Conservation (phyloP, 2,329 filamentous ascomycete species). For the Botrytis galanthina region DNA sequence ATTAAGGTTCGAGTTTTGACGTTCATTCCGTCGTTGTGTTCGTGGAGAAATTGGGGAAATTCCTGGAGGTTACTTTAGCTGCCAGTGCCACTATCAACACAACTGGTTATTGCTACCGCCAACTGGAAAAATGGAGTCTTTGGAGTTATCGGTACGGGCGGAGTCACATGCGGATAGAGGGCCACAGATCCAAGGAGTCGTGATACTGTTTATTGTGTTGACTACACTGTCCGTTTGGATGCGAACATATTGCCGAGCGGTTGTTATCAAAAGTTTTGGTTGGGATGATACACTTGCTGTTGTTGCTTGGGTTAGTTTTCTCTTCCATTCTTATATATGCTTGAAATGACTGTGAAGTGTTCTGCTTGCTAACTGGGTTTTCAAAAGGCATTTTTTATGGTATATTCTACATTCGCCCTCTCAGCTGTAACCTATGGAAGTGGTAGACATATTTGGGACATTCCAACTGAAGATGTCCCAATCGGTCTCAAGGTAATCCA, state of each 20-base stretch:
- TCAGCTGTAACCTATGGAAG: slow-evolving; percentile 33
- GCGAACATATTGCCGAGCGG: slow-evolving; percentile 31
- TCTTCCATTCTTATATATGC: neutral
- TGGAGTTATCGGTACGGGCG: neutral
- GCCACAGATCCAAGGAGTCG: slow-evolving; percentile 38
- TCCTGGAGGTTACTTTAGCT: neutral
- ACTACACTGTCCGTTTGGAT: slow-evolving; percentile 33
- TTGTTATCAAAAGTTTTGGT: slow-evolving; percentile 34
- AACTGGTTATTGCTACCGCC: neutral
- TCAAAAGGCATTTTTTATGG: slow-evolving; percentile 28
- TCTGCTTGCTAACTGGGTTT: slow-evolving; percentile 13
- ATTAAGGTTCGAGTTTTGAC: neutral
- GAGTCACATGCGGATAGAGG: slow-evolving; percentile 24
- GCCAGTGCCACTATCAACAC: neutral
- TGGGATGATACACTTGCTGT: slow-evolving; percentile 27
- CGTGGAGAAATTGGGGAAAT: slow-evolving; percentile 2
- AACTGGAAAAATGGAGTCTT: slow-evolving; percentile 8
- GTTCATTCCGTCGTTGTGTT: neutral
- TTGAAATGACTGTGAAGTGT: neutral
- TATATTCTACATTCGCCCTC: slow-evolving; percentile 32
- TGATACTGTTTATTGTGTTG: slow-evolving; percentile 40
- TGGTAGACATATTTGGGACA: slow-evolving; percentile 30
- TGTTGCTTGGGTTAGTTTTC: slow-evolving; percentile 18
- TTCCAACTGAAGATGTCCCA: slow-evolving; percentile 31
- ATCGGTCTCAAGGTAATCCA: slow-evolving; percentile 35